Base-by-base conservation (phyloP, 805 yeast genomes). In the Candida chilensis region DNA sequence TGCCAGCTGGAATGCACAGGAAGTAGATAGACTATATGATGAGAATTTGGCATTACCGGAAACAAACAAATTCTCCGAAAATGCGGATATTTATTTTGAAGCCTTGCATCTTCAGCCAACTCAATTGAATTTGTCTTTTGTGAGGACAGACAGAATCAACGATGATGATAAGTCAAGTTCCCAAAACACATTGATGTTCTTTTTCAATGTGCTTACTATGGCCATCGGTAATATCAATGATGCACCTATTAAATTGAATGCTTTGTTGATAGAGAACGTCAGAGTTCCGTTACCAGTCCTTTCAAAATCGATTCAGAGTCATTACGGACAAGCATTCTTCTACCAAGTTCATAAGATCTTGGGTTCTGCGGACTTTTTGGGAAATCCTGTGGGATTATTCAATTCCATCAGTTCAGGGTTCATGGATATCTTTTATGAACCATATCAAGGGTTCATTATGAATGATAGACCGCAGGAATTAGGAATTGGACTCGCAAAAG, bases 361-460 rank as follows among this genome's bases (percentile, higher is more conserved):
- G 20, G 99, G 99, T 0, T 86, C 96, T 13, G 98, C 97, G 0
- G 98, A 94, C 54, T 74, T 92, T 41, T 59, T 92, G 29, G 99
- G 98, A 15, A 92, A 94, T 41, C 99, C 99, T 0, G 97, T 94
- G 17, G 98, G 98, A 1, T 60, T 92, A 37, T 92, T 92, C 61
- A 92, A 85, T 50, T 88, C 87, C 41, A 64, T 92, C 34, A 78
- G 95, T 34, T 86, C 96, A 0, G 99, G 99, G 31, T 92, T 92
- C 8, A 71, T 87, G 73, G 99, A 92, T 52, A 81, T 92, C 13
- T 92, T 92, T 52, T 92, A 92, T 49, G 97, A 90, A 48, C 99
- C 99, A 3, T 92, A 90, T 46, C 92, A 87, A 48, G 99, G 99
- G 0, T 84, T 85, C 42, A 74, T 90, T 29, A 74, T 92, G 72